These are phyloP conservation scores for Avena insularis DNA, from an alignment of 176 grass and related monocot genomes.

Conservation along the genomic window DNA sequence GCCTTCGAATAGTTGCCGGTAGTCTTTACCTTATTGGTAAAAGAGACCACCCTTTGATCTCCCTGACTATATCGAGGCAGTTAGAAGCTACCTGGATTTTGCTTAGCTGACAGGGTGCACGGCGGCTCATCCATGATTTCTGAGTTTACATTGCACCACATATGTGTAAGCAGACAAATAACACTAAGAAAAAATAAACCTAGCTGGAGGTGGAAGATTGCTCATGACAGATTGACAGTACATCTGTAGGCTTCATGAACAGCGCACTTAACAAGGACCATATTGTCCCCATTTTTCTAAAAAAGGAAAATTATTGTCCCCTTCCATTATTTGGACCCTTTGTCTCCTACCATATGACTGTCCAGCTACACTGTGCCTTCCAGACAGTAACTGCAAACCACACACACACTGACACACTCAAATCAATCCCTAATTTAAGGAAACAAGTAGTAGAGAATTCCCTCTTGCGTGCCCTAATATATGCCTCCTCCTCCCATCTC, in stretches of 20 bases:
- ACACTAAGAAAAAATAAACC: neutral
- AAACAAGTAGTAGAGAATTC: slow-evolving; percentile 8
- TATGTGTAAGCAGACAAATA: no score
- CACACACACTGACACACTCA: neutral
- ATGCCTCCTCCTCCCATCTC: neutral
- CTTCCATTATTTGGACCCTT: slow-evolving; percentile 47
- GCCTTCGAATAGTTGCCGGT: no score
- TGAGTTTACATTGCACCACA: no score
- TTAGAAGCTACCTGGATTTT: no score
- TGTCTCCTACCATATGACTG: slow-evolving; percentile 35
- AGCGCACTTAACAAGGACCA: slow-evolving; percentile 37
- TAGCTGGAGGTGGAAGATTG: neutral
- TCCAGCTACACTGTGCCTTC: slow-evolving; percentile 33
- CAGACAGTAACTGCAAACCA: slow-evolving; percentile 7
- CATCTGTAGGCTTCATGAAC: neutral
- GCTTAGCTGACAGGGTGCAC: no score
- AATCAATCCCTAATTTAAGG: slow-evolving; percentile 38
- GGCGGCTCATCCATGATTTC: no score
- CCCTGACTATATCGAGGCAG: no score
- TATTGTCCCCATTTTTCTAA: neutral
- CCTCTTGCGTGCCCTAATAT: slow-evolving; percentile 26
- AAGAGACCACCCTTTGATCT: no score
- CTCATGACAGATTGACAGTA: neutral
- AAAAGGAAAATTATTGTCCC: neutral
- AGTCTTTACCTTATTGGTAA: no score